Evolutionary conservation across 1,284 basidiomycete genomes (phyloP), one percentile per base, ranked within the genome.

Genomic region (Hypsizygus ulmarius): DNA sequence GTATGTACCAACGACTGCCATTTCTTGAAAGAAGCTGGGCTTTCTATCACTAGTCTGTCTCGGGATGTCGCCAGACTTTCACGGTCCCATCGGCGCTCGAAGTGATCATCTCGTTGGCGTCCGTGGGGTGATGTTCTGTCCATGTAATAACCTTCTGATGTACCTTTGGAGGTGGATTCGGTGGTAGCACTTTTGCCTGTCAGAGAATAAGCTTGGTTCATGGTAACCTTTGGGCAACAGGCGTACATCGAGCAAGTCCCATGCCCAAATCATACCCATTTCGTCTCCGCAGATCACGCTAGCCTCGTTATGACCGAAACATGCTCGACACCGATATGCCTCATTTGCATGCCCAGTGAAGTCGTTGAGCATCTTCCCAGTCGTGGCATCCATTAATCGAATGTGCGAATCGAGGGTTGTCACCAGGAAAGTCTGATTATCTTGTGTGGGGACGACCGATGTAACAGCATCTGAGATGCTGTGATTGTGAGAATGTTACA

Each of bases 161-260:
- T 1, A 82, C 80, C 62, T 82, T 81, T 15, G 81, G 80, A 4
- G 85, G 88, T 35, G 81, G 84, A 56, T 81, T 82, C 16, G 79
- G 81, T 47, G 77, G 70, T 15, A 92, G 60, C 15, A 81, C 70
- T 45, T 81, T 83, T 5, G 81, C 87, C 90, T 91, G 58, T 43
- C 19, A 7, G 25, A 8, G 37, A 27, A 21, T 53, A 16, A 46
- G 36, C 14, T 25, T 19, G 12, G 19, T 12, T 5, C 15, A 12
- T n/a, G 30, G 3, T 27, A 18, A 12, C 11, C 25, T 16, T 14
- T 7, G 3, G 43, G 15, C 19, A 47, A 33, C 34, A 29, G 36
- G 75, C 85, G 61, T 66, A 93, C 92, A 64, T 93, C 87, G 21
- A 97, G 78, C 45, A 97, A 71, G 61, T 96, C 93, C 95, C 96